Conservation (phyloP, 1,284 basidiomycete species). For the Coniferiporia weirii region DNA sequence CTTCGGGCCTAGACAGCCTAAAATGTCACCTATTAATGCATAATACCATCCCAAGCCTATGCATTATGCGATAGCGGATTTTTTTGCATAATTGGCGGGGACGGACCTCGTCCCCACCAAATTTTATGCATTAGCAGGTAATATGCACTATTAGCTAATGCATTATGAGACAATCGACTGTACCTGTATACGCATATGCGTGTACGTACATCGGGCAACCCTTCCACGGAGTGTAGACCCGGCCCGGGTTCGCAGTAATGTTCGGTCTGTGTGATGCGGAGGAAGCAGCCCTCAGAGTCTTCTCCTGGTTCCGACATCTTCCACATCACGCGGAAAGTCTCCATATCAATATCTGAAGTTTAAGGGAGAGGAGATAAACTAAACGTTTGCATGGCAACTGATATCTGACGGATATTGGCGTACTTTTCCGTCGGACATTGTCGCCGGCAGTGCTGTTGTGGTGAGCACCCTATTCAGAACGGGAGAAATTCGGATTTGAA, state of each 20-base stretch:
- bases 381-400: no score
- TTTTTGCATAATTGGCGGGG: no score
- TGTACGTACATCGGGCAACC: slow-evolving; percentile 56
- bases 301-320: slow-evolving; percentile 52
- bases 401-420: slow-evolving; percentile 11
- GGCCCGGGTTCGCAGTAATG: slow-evolving; percentile 43
- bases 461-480: slow-evolving; percentile 49
- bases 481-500: not conserved
- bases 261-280: slow-evolving; percentile 56
- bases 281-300: slow-evolving; percentile 51
- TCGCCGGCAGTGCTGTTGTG: slow-evolving; percentile 54
- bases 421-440: slow-evolving; percentile 48
- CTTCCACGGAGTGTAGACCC: slow-evolving; percentile 41
- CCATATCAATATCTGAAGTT: slow-evolving; percentile 53
- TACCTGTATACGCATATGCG: not conserved
- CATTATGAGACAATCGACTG: no score
- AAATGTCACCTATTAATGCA: no score
- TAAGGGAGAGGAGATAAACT: not conserved
- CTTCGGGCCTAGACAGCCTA: no score
- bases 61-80: no score
- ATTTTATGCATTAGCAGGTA: no score
- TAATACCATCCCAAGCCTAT: no score
- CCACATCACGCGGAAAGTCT: slow-evolving; percentile 72
- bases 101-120: no score
- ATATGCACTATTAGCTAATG: no score